Evolutionary conservation across 1,284 basidiomycete species (phyloP), one percentile per base, ranked within the genome.

Genomic region (Tilletia caries): DNA sequence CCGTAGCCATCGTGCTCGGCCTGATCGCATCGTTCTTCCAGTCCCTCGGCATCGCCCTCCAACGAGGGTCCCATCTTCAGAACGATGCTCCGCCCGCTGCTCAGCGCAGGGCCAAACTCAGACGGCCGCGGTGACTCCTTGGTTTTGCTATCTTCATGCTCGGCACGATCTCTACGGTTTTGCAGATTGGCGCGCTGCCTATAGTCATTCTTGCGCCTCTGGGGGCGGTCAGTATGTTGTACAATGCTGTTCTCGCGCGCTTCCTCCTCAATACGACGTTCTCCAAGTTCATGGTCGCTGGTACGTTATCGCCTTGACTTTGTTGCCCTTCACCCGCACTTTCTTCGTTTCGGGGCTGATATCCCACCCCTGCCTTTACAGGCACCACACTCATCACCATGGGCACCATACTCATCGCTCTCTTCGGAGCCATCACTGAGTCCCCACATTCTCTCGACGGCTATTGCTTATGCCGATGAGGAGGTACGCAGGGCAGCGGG

Each of bases 401-500:
- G 13, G 94, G 94, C 37, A 94, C 95, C 0, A 89, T 93, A 41
- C 86, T 95, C 70, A 94, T 98, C 70, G 93, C 91, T 25, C 86
- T 93, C 69, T 97, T 95, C 83, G 94, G 94, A 66, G 92, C 94
- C 70, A 92, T 97, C 0, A 89, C 91, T n/a, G 93, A 96, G 83
- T 88, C 89, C 13, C 92, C 91, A n/a, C 92, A 92, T 76, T 90
- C 90, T 0, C 87, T 98, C 18, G 91, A 94, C 73, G 92, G 73
- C 76, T 0, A 70, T 77, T 8, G 76, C 74, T 34, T 66, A 65
- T 12, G 73, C 70, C 0, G 78, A 79, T 29, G 78, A 78, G 48
- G 71, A 65, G 2, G 68, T 67, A 32, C n/a, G 73, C 43, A 33
- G 66, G 27, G 66, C 13, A 27, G 65, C 34, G 68, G 69, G 34